Percentiles rank a stretch among this genome's conserved stretches.
Evolutionary conservation across 805 yeast species (phyloP).

Genomic region (Barnettozyma sucrosica): DNA sequence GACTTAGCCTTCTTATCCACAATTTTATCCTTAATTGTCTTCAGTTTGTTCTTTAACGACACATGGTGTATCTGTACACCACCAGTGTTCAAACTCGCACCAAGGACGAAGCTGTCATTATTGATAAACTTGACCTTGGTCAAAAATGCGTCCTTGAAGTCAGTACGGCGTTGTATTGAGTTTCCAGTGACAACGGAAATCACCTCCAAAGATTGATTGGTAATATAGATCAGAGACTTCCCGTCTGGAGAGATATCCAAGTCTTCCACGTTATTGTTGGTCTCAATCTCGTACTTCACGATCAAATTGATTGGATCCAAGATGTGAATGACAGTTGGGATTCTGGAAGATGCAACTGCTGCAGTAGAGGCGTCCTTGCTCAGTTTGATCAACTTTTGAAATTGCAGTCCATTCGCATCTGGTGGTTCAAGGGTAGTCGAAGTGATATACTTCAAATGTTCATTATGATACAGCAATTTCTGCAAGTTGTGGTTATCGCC

Average conservation of each 20-base stretch:
- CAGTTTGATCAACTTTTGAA: constrained; percentile 53
- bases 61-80: constrained; percentile 18
- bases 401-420: constrained; percentile 33
- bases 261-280: constrained; percentile 57
- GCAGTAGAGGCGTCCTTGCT: constrained; percentile 57
- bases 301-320: constrained; percentile 54
- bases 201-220: constrained; percentile 45
- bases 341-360: constrained; percentile 63
- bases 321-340: constrained; percentile 62
- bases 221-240: constrained; percentile 58
- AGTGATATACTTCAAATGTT: constrained; percentile 62
- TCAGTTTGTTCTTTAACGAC: constrained; percentile 16
- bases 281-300: constrained; percentile 50
- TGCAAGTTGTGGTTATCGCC: constrained; percentile 65
- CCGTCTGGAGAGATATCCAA: constrained; percentile 69
- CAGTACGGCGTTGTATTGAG: constrained; percentile 29
- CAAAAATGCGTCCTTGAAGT: constrained; percentile 28
- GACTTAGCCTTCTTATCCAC: constrained; percentile 21
- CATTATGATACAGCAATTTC: constrained; percentile 58
- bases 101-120: constrained; percentile 17
- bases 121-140: constrained; percentile 32
- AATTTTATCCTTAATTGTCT: constrained; percentile 13
- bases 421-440: constrained; percentile 53
- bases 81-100: constrained; percentile 6
- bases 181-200: constrained; percentile 37